Conservation (phyloP, 2,329 filamentous ascomycete species). For the Colletotrichum chlorophyti region DNA sequence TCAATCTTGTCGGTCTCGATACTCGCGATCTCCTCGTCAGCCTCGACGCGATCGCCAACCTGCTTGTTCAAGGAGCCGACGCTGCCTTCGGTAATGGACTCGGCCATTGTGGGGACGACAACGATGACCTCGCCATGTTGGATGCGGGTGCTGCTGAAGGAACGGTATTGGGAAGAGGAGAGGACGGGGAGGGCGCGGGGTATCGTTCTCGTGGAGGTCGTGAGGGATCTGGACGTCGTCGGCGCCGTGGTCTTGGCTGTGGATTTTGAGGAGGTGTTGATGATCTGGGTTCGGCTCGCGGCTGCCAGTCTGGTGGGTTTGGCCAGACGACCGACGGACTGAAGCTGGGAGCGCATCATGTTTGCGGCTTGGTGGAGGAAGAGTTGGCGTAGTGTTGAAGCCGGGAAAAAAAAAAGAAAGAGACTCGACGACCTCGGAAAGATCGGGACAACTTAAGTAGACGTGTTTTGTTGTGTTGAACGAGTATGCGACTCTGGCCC, state of each 20-base stretch:
- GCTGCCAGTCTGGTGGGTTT: constrained; percentile 17
- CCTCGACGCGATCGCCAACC: constrained; percentile 38
- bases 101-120: constrained; percentile 39
- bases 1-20: constrained; percentile 44
- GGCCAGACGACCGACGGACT: constrained; percentile 22
- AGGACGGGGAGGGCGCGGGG: constrained; percentile 1
- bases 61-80: constrained; percentile 35
- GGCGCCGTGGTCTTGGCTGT: too few relatives aligned
- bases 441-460: not conserved
- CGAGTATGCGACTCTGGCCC: constrained; percentile 3
- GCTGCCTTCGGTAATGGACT: constrained; percentile 41
- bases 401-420: too few relatives aligned
- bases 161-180: constrained; percentile 22
- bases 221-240: not conserved
- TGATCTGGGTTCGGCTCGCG: constrained; percentile 4
- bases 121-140: constrained; percentile 30
- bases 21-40: constrained; percentile 40
- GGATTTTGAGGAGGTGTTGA: constrained; percentile 19
- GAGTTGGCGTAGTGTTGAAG: not conserved
- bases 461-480: not conserved
- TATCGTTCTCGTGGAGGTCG: constrained; percentile 4
- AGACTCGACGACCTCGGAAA: too few relatives aligned
- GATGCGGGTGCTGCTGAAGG: constrained; percentile 23
- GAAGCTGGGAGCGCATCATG: constrained; percentile 27
- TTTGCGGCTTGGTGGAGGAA: not conserved